Percentiles rank a stretch among this genome's conserved stretches.
phyloP scores from a whole-genome alignment of 202 grass and related monocot genomes.

The Schoenoplectus tabernaemontani region DNA sequence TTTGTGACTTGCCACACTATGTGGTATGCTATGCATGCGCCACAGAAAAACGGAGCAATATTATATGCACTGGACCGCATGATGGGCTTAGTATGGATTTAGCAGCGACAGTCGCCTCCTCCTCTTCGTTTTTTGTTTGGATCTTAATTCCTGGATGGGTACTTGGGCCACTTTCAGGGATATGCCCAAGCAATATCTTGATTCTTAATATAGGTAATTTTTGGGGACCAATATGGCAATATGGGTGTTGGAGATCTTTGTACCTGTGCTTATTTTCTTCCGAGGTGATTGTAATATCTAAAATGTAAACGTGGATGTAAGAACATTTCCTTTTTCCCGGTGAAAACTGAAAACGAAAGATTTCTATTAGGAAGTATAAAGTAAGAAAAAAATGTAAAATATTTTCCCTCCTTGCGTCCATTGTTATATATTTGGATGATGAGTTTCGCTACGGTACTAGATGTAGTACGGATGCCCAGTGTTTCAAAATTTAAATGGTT shows the following conservation, averaged over 20 bases:
- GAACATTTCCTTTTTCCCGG: too few relatives aligned
- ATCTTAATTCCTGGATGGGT: conserved; percentile 3
- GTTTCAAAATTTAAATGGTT: too few relatives aligned
- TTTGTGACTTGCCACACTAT: too few relatives aligned
- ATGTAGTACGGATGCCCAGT: too few relatives aligned
- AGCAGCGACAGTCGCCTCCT: background rate
- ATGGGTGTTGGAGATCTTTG: background rate
- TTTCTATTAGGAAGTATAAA: too few relatives aligned
- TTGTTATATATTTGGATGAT: too few relatives aligned
- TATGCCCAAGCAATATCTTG: conserved; percentile 16
- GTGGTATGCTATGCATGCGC: too few relatives aligned
- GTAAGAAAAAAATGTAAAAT: too few relatives aligned
- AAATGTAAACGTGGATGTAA: too few relatives aligned
- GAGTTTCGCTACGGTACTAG: too few relatives aligned
- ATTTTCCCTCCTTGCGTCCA: too few relatives aligned
- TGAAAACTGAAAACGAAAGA: too few relatives aligned
- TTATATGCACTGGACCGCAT: conserved; percentile 17
- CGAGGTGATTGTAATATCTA: background rate
- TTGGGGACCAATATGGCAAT: background rate
- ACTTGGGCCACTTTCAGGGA: background rate
- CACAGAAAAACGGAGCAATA: background rate
- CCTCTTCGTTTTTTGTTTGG: background rate
- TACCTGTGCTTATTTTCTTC: background rate
- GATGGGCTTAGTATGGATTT: conserved; percentile 22
- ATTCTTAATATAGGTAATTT: background rate